A percentile compares a stretch with the other conserved stretches of the same genome.
Conservation (phyloP, 2,329 filamentous ascomycete genomes). For the Colletotrichum paranaense region DNA sequence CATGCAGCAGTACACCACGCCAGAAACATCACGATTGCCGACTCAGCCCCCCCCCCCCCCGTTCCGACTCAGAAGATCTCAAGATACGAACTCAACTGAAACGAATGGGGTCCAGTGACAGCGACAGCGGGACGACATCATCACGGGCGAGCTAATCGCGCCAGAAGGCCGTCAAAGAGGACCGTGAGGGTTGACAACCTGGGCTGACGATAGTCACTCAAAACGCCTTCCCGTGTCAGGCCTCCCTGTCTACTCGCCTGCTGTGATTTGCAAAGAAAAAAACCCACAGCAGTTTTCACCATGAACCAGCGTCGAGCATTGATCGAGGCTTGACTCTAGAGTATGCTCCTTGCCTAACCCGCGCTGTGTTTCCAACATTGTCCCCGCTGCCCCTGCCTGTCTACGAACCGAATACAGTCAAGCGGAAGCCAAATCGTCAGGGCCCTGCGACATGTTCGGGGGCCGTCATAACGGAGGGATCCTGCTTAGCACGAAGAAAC, state of each 20-base stretch:
- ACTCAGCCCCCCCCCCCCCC: conserved; percentile 11
- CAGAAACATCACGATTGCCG: conserved; percentile 14
- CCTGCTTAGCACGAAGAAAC: neutral
- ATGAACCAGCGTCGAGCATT: neutral
- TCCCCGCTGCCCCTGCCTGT: neutral
- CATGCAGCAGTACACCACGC: neutral
- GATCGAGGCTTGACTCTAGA: neutral
- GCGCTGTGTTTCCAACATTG: neutral
- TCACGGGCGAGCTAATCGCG: neutral
- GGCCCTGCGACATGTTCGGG: conserved; percentile 23
- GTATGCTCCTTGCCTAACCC: neutral
- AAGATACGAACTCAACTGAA: conserved; percentile 33
- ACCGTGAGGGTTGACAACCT: neutral
- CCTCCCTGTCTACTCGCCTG: conserved; percentile 19
- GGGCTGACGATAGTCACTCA: neutral
- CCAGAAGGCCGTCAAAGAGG: neutral
- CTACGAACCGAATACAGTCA: neutral
- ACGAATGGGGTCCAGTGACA: neutral
- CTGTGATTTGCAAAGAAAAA: neutral
- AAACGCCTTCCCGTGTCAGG: conserved; percentile 19
- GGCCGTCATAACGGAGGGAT: neutral
- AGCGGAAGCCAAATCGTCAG: conserved; percentile 15
- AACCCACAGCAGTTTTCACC: conserved; percentile 7
- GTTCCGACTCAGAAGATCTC: neutral
- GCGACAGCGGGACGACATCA: neutral